Percentiles rank a stretch among this genome's conserved stretches.
Evolutionary conservation across 1,284 basidiomycete genomes (phyloP).

Genomic region (Paramarasmius palmivorus): DNA sequence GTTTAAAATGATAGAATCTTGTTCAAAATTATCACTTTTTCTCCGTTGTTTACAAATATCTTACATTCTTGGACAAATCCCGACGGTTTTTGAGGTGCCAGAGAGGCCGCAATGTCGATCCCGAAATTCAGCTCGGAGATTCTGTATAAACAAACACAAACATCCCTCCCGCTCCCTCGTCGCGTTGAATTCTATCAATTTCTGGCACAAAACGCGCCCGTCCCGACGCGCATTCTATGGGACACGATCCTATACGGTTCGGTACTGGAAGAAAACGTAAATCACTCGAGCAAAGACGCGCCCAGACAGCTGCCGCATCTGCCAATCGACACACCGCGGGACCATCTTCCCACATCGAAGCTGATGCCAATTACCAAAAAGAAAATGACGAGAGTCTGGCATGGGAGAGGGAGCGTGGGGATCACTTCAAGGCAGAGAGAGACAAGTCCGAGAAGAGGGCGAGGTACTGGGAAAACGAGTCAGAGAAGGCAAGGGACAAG

Average conservation of each 20-base stretch:
- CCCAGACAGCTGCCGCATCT: neutral
- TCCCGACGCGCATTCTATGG: neutral
- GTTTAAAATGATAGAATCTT: neutral
- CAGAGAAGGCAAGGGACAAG: neutral
- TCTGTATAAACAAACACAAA: neutral
- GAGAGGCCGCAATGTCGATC: neutral
- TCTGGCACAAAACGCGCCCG: neutral
- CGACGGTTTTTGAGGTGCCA: neutral
- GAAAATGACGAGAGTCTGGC: neutral
- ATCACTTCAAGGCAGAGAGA: slow-evolving; percentile 1
- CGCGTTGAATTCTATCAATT: neutral
- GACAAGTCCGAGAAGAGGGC: neutral
- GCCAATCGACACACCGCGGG: neutral
- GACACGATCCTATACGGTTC: neutral
- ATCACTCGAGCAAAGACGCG: neutral
- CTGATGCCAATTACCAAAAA: neutral
- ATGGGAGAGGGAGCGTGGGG: neutral
- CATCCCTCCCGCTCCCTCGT: neutral
- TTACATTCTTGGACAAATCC: neutral
- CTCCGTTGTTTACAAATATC: neutral
- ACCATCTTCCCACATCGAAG: neutral
- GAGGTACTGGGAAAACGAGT: neutral
- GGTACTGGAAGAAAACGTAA: neutral
- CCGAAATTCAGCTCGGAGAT: neutral
- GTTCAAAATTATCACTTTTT: neutral